Evolutionary conservation across 805 yeast genomes (phyloP), one percentile per base, ranked within the genome.

Genomic region (Saccharomycopsis fibuligera): DNA sequence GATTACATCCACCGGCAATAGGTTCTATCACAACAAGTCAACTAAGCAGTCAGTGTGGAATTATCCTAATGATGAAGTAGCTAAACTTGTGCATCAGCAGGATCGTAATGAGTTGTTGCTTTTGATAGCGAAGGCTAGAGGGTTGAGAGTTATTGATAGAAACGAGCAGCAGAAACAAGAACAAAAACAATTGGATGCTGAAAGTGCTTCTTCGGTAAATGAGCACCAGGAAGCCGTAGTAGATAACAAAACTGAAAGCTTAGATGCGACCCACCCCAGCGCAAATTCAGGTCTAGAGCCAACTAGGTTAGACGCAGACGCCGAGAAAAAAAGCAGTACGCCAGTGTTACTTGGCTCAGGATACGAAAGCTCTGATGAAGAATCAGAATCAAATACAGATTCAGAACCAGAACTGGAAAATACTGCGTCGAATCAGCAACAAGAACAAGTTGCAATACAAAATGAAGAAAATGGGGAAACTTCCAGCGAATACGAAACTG

Each of bases 1-100:
- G 1, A 61, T 76, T 21, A 62, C 71, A 14, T 60, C 61, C 21
- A 58, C 63, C 6, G 81, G 79, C 0, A 48, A 65, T 2, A 68
- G 73, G 49, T 74, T 68, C 57, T 74, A 66, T 41, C 58, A 67
- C 49, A 65, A 73, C 54, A 35, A 27, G 1, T 48, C 36, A 2
- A 59, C 67, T 1, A 53, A 58, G 6, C 50, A 48, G 35, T 66
- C 73, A 1, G 47, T 52, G 3, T 70, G 77, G 75, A 54, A 31
- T 42, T 60, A 16, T 59, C 60, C 48, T 45, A 55, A 23, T 54
- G 54, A 21, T 29, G 58, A 17, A 17, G 57, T 21, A 47, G 57
- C 8, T 56, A 56, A 33, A 33, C 54, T 25, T 45, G 54, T 23
- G 42, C 30, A 37, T 19, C 27, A 35, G 10, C 22, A 56, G 6